phyloP scores from a whole-genome alignment of 805 yeast genomes.

The Candida endomychidarum region DNA sequence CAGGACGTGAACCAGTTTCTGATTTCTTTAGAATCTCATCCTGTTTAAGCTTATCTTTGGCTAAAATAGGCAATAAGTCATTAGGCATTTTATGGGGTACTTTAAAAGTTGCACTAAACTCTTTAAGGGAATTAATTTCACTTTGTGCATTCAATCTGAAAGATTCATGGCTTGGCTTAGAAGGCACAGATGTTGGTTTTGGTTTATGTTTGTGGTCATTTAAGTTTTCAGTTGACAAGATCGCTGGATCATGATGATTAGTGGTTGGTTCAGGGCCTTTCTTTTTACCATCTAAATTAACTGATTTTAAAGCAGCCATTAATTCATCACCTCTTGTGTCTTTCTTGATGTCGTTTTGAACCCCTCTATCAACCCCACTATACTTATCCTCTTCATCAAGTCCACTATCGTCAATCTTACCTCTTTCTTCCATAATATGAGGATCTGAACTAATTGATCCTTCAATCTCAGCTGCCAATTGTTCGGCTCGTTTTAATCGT shows the following conservation, averaged over 20 bases:
- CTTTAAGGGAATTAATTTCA: conserved; percentile 68
- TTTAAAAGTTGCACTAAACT: conserved; percentile 80
- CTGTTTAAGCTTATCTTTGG: conserved; percentile 67
- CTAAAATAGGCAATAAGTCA: conserved; percentile 66
- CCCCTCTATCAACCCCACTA: conserved; percentile 83
- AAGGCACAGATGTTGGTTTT: conserved; percentile 33
- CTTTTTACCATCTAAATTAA: conserved; percentile 27
- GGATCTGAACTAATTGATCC: conserved; percentile 63
- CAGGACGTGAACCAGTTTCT: conserved; percentile 1
- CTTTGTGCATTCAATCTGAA: conserved; percentile 52
- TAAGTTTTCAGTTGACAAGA: conserved; percentile 51
- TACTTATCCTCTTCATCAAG: conserved; percentile 95
- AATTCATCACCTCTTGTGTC: conserved; percentile 45
- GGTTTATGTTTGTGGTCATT: no score
- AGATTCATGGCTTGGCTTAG: conserved; percentile 34
- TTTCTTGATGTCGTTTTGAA: no score
- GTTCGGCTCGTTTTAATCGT: conserved; percentile 68
- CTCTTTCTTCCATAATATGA: conserved; percentile 93
- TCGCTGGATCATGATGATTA: conserved; percentile 63
- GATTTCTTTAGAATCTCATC: conserved; percentile 52
- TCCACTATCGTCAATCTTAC: conserved; percentile 77
- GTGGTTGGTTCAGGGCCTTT: conserved; percentile 58
- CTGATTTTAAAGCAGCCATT: conserved; percentile 46
- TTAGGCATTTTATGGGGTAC: conserved; percentile 61
- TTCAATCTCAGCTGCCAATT: conserved; percentile 82